A percentile compares a stretch with the other conserved stretches of the same genome.
Evolutionary conservation across 306 rosid genomes (phyloP).

Genomic region (Cucumis hystrix): DNA sequence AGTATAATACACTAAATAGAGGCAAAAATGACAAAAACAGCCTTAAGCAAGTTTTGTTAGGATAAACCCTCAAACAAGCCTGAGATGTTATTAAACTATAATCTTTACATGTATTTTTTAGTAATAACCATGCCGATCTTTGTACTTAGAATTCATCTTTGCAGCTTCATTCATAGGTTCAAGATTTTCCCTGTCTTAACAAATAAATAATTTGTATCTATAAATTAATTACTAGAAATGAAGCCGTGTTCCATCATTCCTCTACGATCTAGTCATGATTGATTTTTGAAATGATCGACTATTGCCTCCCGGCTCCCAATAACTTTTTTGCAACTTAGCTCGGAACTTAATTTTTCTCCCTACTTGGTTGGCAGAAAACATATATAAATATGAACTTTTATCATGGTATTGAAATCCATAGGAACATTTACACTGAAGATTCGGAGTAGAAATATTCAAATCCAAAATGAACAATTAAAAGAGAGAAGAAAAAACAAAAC

Average conservation of each 20-base stretch:
- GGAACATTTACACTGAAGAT: neutral
- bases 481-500: neutral
- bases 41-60: neutral
- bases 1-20: neutral
- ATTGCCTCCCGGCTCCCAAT: neutral
- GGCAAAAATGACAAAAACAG: neutral
- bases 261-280: neutral
- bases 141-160: neutral
- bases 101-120: neutral
- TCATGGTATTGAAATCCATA: neutral
- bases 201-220: neutral
- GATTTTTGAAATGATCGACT: neutral
- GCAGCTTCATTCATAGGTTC: neutral
- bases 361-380: neutral
- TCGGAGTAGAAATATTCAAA: neutral
- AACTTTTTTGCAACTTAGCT: neutral
- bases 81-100: neutral
- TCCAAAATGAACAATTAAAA: neutral
- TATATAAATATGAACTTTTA: neutral
- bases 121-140: neutral
- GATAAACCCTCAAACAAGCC: neutral
- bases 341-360: neutral
- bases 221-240: neutral
- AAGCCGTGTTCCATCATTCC: neutral
- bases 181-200: neutral